A percentile compares a stretch with the other conserved stretches of the same genome.
These are phyloP conservation scores for Emericellopsis atlantica DNA, from an alignment of 2,329 filamentous ascomycete species.

Conservation along the genomic window DNA sequence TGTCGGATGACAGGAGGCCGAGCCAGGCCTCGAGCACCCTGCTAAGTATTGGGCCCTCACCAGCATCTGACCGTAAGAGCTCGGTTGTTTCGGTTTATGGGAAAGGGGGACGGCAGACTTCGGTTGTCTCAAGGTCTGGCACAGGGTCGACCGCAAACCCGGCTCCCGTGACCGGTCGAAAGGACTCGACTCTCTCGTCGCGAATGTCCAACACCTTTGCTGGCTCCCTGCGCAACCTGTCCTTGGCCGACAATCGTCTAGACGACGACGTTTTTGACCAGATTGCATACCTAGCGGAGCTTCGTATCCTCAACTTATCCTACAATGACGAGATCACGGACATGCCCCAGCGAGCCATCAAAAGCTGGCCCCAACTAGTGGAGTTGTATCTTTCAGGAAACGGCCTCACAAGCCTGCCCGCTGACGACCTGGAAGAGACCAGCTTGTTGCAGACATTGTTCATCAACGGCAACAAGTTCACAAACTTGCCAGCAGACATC, in stretches of 20 bases:
- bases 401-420: slow-evolving; percentile 78
- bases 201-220: slow-evolving; percentile 79
- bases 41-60: slow-evolving; percentile 64
- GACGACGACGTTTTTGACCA: slow-evolving; percentile 95
- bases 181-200: slow-evolving; percentile 80
- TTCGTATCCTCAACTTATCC: slow-evolving; percentile 82
- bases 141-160: slow-evolving; percentile 17
- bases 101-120: slow-evolving; percentile 73
- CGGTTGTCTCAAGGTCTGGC: slow-evolving; percentile 56
- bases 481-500: slow-evolving; percentile 87
- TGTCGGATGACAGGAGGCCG: slow-evolving; percentile 57
- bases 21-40: slow-evolving; percentile 73
- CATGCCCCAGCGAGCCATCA: slow-evolving; percentile 77
- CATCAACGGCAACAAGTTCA: slow-evolving; percentile 97
- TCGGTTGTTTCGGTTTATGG: slow-evolving; percentile 75
- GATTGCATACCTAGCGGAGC: slow-evolving; percentile 66
- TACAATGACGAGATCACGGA: slow-evolving; percentile 86
- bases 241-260: slow-evolving; percentile 85
- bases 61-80: slow-evolving; percentile 60
- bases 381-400: slow-evolving; percentile 95
- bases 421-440: slow-evolving; percentile 86
- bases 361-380: slow-evolving; percentile 77
- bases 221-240: slow-evolving; percentile 69
- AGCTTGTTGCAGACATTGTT: slow-evolving; percentile 81
- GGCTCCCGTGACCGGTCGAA: slow-evolving; percentile 48